Conservation (phyloP, 2,329 filamentous ascomycete genomes). For the Mycosphaerella sp. region DNA sequence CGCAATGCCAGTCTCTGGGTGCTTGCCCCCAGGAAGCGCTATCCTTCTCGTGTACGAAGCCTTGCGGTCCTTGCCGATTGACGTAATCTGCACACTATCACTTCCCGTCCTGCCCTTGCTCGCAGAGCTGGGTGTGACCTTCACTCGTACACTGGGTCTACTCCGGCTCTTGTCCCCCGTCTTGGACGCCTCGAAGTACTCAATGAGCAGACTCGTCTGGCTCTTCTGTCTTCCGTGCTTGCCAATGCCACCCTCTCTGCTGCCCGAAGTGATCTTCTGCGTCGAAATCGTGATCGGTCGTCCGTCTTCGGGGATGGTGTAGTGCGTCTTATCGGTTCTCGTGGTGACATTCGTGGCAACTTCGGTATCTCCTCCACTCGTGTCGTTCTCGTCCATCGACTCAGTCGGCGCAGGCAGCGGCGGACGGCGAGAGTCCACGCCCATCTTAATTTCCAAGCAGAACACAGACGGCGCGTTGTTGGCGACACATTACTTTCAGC, state of each 20-base stretch:
- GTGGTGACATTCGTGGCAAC: slow-evolving; percentile 63
- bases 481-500: slow-evolving; percentile 9
- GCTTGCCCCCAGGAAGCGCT: slow-evolving; percentile 48
- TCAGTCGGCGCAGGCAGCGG: slow-evolving; percentile 74
- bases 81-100: slow-evolving; percentile 81
- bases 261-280: slow-evolving; percentile 46
- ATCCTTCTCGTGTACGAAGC: slow-evolving; percentile 63
- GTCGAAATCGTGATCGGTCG: slow-evolving; percentile 90
- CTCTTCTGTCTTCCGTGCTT: slow-evolving; percentile 54
- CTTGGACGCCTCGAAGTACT: slow-evolving; percentile 86
- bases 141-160: slow-evolving; percentile 73
- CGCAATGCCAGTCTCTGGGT: slow-evolving; percentile 6
- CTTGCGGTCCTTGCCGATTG: slow-evolving; percentile 66
- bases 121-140: slow-evolving; percentile 67
- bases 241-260: slow-evolving; percentile 45
- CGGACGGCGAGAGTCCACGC: slow-evolving; percentile 30
- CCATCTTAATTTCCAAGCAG: slow-evolving; percentile 15
- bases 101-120: slow-evolving; percentile 50
- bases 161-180: slow-evolving; percentile 54
- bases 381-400: slow-evolving; percentile 50
- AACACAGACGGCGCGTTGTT: slow-evolving; percentile 4
- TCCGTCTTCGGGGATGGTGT: slow-evolving; percentile 77
- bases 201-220: slow-evolving; percentile 86
- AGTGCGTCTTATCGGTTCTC: slow-evolving; percentile 63
- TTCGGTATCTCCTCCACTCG: slow-evolving; percentile 43